Evolutionary conservation across 2,329 filamentous ascomycete genomes (phyloP).

Genomic region (Cordyceps tenuipes): DNA sequence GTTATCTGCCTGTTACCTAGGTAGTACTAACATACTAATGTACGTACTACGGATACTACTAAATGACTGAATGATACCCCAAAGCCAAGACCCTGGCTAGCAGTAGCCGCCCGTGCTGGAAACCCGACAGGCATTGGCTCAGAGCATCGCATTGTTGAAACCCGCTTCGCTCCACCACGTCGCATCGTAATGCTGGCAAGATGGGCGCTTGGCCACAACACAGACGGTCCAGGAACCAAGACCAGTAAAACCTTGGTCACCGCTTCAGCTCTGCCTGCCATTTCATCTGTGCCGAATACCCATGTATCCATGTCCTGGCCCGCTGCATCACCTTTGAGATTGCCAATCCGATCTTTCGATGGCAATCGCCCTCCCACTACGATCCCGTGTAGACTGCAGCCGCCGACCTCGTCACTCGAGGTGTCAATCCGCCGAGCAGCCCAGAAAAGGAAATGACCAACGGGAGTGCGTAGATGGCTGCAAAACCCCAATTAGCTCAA

Average conservation of each 20-base stretch:
- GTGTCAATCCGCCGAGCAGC: background rate
- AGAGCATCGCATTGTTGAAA: background rate
- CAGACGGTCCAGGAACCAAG: background rate
- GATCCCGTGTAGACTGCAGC: background rate
- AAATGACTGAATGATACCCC: no score
- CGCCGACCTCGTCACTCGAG: no score
- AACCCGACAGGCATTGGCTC: background rate
- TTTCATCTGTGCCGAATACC: background rate
- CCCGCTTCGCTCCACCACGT: slow-evolving; percentile 4
- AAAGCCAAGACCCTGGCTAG: no score
- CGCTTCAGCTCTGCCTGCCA: background rate
- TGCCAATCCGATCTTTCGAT: background rate
- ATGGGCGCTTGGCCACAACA: background rate
- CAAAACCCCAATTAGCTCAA: background rate
- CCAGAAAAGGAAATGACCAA: background rate
- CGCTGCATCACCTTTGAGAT: background rate
- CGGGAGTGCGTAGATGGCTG: background rate
- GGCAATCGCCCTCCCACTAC: background rate
- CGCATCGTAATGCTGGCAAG: background rate
- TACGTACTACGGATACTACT: no score
- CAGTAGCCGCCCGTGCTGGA: background rate
- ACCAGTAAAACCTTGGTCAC: no score
- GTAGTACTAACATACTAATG: no score
- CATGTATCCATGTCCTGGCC: no score
- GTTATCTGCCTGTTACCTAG: no score